Conservation (phyloP, 257 asterid species). For the Ehretia macrophylla region DNA sequence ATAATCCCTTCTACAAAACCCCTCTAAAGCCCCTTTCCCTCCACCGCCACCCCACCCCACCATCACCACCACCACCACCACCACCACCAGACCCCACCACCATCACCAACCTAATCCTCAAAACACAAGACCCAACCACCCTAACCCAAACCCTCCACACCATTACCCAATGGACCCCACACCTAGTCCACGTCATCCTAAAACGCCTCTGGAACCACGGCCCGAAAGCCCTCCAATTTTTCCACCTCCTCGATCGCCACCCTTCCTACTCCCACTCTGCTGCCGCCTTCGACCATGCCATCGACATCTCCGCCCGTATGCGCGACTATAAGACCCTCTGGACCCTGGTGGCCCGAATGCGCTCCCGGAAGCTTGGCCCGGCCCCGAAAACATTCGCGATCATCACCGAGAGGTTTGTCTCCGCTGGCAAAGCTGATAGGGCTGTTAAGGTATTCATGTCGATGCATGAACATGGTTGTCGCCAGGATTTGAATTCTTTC, state of each 20-base stretch:
- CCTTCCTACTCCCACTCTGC: conserved; percentile 59
- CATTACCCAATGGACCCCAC: conserved; percentile 52
- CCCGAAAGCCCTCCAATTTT: conserved; percentile 90
- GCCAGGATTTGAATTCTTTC: conserved; percentile 71
- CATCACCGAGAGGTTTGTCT: conserved; percentile 69
- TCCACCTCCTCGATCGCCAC: conserved; percentile 59
- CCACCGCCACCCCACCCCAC: conserved; percentile 8
- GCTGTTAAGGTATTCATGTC: conserved; percentile 74
- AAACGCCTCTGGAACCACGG: conserved; percentile 95
- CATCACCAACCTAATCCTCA: conserved; percentile 46
- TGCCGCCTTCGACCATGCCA: conserved; percentile 59
- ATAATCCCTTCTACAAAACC: conserved; percentile 5
- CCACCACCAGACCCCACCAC: conserved; percentile 32
- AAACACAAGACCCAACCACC: conserved; percentile 32
- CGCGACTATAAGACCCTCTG: conserved; percentile 67
- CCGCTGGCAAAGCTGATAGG: conserved; percentile 83
- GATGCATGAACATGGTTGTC: conserved; percentile 89
- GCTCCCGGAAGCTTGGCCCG: conserved; percentile 62
- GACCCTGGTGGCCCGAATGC: conserved; percentile 63
- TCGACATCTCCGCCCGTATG: conserved; percentile 74
- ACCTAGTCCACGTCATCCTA: conserved; percentile 58
- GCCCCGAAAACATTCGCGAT: conserved; percentile 73
- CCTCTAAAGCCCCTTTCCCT: conserved; percentile 16
- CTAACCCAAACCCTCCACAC: conserved; percentile 35
- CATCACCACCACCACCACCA: conserved; percentile 6